Percentiles rank a stretch among this genome's conserved stretches.
Conservation (phyloP, 768 basidiomycete species). For the Boletus edulis region DNA sequence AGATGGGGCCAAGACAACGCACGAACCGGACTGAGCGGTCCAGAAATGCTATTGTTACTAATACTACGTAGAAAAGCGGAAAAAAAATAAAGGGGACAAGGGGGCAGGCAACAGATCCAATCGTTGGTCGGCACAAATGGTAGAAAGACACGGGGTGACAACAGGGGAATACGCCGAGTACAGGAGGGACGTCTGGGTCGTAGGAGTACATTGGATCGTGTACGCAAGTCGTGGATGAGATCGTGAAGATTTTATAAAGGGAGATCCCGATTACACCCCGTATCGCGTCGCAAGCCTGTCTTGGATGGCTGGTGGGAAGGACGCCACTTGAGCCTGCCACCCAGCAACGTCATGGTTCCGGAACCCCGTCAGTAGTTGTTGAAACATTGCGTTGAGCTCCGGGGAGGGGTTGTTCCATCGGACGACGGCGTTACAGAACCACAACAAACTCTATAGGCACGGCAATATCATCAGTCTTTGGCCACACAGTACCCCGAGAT, state of each 20-base stretch:
- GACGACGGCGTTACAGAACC: constrained; percentile 98
- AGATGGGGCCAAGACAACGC: constrained; percentile 25
- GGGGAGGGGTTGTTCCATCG: constrained; percentile 92
- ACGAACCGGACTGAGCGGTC: constrained; percentile 8
- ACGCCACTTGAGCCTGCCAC: constrained; percentile 80
- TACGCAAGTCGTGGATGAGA: constrained; percentile 9
- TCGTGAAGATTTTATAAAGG: constrained; percentile 10
- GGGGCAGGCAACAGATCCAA: constrained; percentile 20
- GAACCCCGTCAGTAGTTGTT: constrained; percentile 83
- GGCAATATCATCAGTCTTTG: constrained; percentile 1
- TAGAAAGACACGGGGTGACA: constrained; percentile 16
- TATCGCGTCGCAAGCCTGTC: constrained; percentile 86
- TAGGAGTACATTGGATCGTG: constrained; percentile 11
- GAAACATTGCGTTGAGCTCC: constrained; percentile 94
- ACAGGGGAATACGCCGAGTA: constrained; percentile 11
- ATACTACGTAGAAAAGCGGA: constrained; percentile 8
- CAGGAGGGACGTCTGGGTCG: constrained; percentile 8
- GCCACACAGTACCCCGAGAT: not conserved
- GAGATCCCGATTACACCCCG: constrained; percentile 55
- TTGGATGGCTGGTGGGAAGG: constrained; percentile 87
- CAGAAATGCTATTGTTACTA: constrained; percentile 29
- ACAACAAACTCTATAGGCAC: constrained; percentile 72
- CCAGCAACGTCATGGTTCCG: constrained; percentile 82
- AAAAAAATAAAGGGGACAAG: not conserved
- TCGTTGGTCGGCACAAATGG: constrained; percentile 31